These are phyloP conservation scores for Symbiotaphrina buchneri DNA, from an alignment of 495 filamentous ascomycete genomes.

Conservation along the genomic window DNA sequence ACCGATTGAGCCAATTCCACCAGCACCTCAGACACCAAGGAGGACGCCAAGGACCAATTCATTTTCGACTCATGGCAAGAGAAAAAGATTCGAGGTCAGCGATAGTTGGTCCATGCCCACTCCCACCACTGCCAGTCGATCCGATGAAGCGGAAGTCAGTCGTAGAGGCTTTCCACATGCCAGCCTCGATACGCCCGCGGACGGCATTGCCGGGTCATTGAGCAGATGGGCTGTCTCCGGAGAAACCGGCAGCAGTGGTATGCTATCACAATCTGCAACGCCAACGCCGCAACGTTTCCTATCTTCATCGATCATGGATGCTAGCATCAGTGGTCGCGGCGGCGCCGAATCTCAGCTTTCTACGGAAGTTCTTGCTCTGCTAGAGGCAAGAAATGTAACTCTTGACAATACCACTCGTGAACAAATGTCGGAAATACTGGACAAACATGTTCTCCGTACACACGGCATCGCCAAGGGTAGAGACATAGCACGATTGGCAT, in stretches of 20 bases:
- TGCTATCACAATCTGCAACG: constrained; percentile 16
- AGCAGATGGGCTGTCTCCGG: background rate
- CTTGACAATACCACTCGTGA: constrained; percentile 16
- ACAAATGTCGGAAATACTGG: constrained; percentile 23
- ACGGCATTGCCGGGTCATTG: background rate
- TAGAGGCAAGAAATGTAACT: constrained; percentile 24
- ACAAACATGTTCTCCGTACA: constrained; percentile 27
- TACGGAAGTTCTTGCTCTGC: constrained; percentile 21
- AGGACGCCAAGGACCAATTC: too few relatives aligned
- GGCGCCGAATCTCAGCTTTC: constrained; percentile 24
- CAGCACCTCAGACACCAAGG: too few relatives aligned
- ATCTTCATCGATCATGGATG: too few relatives aligned
- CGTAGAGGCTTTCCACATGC: constrained; percentile 7
- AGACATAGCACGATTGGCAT: constrained; percentile 32
- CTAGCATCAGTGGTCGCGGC: constrained; percentile 4
- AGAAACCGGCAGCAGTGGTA: constrained; percentile 5
- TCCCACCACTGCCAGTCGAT: constrained; percentile 26
- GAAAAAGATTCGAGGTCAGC: constrained; percentile 24
- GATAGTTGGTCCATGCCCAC: constrained; percentile 21
- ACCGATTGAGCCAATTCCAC: too few relatives aligned
- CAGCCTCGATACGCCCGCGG: constrained; percentile 3
- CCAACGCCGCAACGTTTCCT: constrained; percentile 26
- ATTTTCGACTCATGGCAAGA: too few relatives aligned
- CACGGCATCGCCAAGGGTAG: constrained; percentile 35
- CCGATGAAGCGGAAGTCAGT: constrained; percentile 7